Evolutionary conservation across 139 green algal species (phyloP).

Genomic region (Chlorella vulgaris): DNA sequence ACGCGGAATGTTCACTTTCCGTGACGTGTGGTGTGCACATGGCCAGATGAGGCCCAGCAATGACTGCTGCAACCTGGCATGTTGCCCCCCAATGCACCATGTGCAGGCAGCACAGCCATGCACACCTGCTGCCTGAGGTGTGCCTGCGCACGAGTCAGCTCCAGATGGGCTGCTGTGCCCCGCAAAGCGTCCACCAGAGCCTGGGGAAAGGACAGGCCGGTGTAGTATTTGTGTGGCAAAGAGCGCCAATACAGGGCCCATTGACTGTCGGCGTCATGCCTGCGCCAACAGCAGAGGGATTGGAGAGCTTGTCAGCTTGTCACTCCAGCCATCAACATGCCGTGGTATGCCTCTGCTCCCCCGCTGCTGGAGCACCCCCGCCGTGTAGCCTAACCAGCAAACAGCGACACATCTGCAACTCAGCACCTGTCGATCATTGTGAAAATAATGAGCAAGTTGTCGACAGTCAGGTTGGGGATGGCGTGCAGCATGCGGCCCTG

Average conservation of each 20-base stretch:
- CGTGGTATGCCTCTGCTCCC: no score
- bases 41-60: no score
- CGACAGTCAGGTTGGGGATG: conserved; percentile 53
- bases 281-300: background rate
- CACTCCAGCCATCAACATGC: no score
- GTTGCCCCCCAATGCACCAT: no score
- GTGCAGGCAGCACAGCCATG: no score
- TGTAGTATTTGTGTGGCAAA: conserved; percentile 56
- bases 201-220: conserved; percentile 50
- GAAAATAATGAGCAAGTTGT: conserved; percentile 68
- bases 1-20: no score
- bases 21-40: no score
- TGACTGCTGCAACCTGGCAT: no score
- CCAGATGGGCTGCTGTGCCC: conserved; percentile 38
- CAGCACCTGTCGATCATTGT: conserved; percentile 63
- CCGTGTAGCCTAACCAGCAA: no score
- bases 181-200: conserved; percentile 39
- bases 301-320: no score
- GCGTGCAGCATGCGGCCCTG: conserved; percentile 53
- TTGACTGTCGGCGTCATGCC: conserved; percentile 43
- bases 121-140: conserved; percentile 51
- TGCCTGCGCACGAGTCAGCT: conserved; percentile 47
- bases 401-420: no score
- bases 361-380: no score
- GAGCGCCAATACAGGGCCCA: conserved; percentile 58